Percentiles rank a stretch among this genome's conserved stretches.
These are phyloP conservation scores for Sporothrix globosa DNA, from an alignment of 2,329 filamentous ascomycete genomes.

Conservation along the genomic window DNA sequence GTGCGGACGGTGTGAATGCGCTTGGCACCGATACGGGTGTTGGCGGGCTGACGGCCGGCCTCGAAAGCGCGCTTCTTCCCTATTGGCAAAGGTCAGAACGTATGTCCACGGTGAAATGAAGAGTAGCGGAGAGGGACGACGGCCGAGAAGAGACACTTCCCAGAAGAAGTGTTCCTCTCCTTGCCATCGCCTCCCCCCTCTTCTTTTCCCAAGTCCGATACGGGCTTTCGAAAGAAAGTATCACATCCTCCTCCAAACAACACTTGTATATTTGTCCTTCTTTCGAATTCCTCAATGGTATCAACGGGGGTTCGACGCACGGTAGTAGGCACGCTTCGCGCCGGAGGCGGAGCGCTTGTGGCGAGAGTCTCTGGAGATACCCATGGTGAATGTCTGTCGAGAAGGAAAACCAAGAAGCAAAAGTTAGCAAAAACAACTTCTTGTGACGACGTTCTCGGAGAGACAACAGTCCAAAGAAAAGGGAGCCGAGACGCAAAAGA, in stretches of 20 bases:
- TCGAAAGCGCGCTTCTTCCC: conserved; percentile 99
- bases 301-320: conserved; percentile 58
- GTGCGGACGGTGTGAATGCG: conserved; percentile 49
- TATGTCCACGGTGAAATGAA: conserved; percentile 52
- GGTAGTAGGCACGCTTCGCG: conserved; percentile 94
- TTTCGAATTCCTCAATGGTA: neutral
- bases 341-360: conserved; percentile 99
- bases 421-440: neutral
- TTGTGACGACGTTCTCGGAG: neutral
- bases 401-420: conserved; percentile 28
- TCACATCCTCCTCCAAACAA: conserved; percentile 23
- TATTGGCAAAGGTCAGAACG: conserved; percentile 75
- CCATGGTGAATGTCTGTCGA: conserved; percentile 81
- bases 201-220: conserved; percentile 51
- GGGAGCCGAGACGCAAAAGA: neutral
- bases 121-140: neutral
- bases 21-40: conserved; percentile 90
- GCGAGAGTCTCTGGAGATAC: conserved; percentile 99
- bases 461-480: neutral
- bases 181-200: neutral
- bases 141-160: neutral
- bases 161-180: neutral
- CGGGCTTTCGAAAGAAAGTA: conserved; percentile 63
- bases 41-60: conserved; percentile 98
- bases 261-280: conserved; percentile 24